Conservation (phyloP, 176 grass and related monocot genomes). For the Triticum urartu region DNA sequence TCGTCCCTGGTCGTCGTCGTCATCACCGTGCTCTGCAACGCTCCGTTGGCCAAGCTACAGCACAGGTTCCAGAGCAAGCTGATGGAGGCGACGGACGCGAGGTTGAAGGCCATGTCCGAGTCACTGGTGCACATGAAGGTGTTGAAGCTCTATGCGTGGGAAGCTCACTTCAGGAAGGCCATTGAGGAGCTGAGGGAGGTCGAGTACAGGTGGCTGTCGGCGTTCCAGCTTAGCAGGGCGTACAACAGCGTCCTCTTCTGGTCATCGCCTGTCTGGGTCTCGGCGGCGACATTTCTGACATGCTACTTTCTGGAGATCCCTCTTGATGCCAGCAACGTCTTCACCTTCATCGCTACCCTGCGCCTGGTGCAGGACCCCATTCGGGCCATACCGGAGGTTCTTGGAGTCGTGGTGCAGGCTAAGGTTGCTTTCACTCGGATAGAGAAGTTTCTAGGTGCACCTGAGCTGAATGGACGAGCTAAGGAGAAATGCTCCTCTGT, state of each 20-base stretch:
- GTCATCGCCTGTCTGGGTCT: slow-evolving; percentile 83
- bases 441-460: slow-evolving; percentile 68
- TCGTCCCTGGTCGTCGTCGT: slow-evolving; percentile 66
- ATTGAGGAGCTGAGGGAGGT: slow-evolving; percentile 68
- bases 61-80: slow-evolving; percentile 74
- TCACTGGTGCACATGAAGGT: slow-evolving; percentile 77
- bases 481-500: slow-evolving; percentile 23
- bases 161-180: slow-evolving; percentile 74
- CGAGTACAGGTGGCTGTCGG: slow-evolving; percentile 69
- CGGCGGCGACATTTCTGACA: slow-evolving; percentile 67
- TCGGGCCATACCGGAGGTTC: slow-evolving; percentile 73
- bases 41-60: slow-evolving; percentile 80
- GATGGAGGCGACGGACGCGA: slow-evolving; percentile 79
- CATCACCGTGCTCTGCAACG: slow-evolving; percentile 71
- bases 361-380: slow-evolving; percentile 78
- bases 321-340: slow-evolving; percentile 79
- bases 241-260: slow-evolving; percentile 88
- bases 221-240: slow-evolving; percentile 76
- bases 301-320: slow-evolving; percentile 71
- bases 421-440: slow-evolving; percentile 85
- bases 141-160: slow-evolving; percentile 89
- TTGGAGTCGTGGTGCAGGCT: slow-evolving; percentile 83
- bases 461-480: slow-evolving; percentile 50
- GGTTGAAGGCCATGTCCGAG: slow-evolving; percentile 79
- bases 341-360: slow-evolving; percentile 84